Base-by-base conservation (phyloP, 73 alveolate species). In the Paramecium pentaurelia region DNA sequence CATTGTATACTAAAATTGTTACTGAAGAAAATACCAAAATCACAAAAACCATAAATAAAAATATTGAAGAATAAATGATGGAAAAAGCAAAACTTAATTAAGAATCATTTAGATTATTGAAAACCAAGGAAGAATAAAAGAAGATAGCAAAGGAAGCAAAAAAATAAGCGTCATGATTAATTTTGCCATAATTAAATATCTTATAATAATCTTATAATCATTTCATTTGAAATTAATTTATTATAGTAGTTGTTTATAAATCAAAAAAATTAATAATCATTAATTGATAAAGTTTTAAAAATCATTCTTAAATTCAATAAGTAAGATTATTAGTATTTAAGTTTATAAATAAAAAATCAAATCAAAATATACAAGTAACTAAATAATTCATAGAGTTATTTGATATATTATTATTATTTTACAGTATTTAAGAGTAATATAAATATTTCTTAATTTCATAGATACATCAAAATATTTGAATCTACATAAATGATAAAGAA, bases 41-140 rank as follows among this genome's bases (percentile, higher is more conserved):
- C 45, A 64, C 84, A 40, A 64, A 64, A 64, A 64, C 84, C 40
- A 64, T 64, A 22, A 64, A 64, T 64, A 28, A 64, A 34, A 64
- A 64, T 64, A 64, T 64, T 12, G 84, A 64, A 34, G 84, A 64
- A 34, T 64, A 64, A 64, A 64, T 64, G 84, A 64, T 64, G 84
- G 84, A 36, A 10, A 64, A 64, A 30, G 84, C 84, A 64, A 64
- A 27, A 6, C 47, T 64, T 28, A 64, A 64, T 30, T 25, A 64
- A 64, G 84, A 64, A 34, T 64, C 7, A 14, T 64, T 64, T 64
- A 30, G 6, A 14, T 64, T 64, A 64, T 34, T 64, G 40, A 64
- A 64, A 64, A 64, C 84, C 16, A 64, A 64, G 9, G 84, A 64
- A 64, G 84, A 64, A 64, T 30, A 64, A 34, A 64, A 64, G 22